Base-by-base conservation (phyloP, 73 alveolate genomes). In the Symbiodinium natans region DNA sequence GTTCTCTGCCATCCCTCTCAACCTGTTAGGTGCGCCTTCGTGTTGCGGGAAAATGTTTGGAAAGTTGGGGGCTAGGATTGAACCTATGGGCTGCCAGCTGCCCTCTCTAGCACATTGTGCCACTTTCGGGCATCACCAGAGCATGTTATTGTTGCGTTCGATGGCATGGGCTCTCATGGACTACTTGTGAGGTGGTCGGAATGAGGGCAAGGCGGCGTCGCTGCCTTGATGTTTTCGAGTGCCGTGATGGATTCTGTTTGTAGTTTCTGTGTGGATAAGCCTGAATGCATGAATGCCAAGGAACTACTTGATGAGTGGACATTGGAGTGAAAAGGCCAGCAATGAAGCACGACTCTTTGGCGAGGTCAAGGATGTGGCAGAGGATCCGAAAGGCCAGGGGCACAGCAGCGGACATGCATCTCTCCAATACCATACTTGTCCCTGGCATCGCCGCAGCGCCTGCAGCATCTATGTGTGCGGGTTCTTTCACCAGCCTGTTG, bases 1-100 rank as follows among this genome's bases (percentile, higher is more conserved):
- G 98, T 99, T 98, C 98, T 84, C 99, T 15, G 99, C 99, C 36
- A 82, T 99, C 86, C 99, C 99, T 31, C 31, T 88, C 98, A 99
- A 99, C 99, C 98, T 99, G 86, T 93, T 99, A 52, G 97, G 94
- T 41, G 56, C 36, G 56, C 39, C n/a, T 21, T 21, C 11, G 21
- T 21, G 95, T 68, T 82, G 98, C 93, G 93, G 92, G 92, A 98
- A 98, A 71, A 59, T 99, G 93, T n/a, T n/a, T n/a, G n/a, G n/a
- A n/a, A n/a, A n/a, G n/a, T n/a, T n/a, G n/a, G n/a, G n/a, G n/a
- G n/a, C n/a, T n/a, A n/a, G n/a, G n/a, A n/a, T n/a, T n/a, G n/a
- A n/a, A n/a, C n/a, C n/a, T n/a, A n/a, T n/a, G n/a, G n/a, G n/a
- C n/a, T n/a, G n/a, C n/a, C n/a, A n/a, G n/a, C n/a, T n/a, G n/a